Base-by-base conservation (phyloP, 1,284 basidiomycete species). In the Hemileia vastatrix region DNA sequence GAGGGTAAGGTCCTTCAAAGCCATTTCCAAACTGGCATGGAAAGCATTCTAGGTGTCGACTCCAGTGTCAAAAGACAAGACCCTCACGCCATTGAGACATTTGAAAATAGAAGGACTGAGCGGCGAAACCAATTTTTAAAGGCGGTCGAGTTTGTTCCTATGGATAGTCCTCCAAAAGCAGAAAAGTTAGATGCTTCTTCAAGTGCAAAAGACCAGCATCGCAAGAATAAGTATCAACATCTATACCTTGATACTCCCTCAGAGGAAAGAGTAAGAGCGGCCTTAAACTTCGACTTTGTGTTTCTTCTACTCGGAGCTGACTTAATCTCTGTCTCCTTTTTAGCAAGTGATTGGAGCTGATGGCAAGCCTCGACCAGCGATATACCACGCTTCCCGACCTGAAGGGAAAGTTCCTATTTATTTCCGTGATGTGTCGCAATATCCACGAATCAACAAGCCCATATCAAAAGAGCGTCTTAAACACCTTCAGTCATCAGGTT, bases 1-100 rank as follows among this genome's bases (percentile, higher is more conserved):
- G 32, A 52, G 21, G 31, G 6, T 54, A 6, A 49, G 19, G 48
- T 45, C 3, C 53, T 61, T 6, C 59, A 61, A 47, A 8, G 54
- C n/a, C 54, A 61, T 32, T 61, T 61, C 33, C 52, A 61, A 49
- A 61, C 54, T 48, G 59, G 59, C 6, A 61, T 61, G 59, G 59
- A 61, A 21, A 49, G 33, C 31, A 44, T 61, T 6, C 27, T 61
- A 47, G 59, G 59, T 3, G 45, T 57, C 11, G 44, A 57, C 47
- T 31, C 21, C 40, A 45, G 49, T 45, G 44, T 49, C 36, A 36
- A 24, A 18, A 51, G 52, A 36, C 44, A 48, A 49, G 59, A 61
- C 40, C 45, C 54, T n/a, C 33, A 61, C 18, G 52, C 44, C 54
- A 19, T 61, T 1, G n/a, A n/a, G n/a, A n/a, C n/a, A n/a, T n/a